These are phyloP conservation scores for Tricholoma hemisulphureum DNA, from an alignment of 768 basidiomycete species.

Conservation along the genomic window DNA sequence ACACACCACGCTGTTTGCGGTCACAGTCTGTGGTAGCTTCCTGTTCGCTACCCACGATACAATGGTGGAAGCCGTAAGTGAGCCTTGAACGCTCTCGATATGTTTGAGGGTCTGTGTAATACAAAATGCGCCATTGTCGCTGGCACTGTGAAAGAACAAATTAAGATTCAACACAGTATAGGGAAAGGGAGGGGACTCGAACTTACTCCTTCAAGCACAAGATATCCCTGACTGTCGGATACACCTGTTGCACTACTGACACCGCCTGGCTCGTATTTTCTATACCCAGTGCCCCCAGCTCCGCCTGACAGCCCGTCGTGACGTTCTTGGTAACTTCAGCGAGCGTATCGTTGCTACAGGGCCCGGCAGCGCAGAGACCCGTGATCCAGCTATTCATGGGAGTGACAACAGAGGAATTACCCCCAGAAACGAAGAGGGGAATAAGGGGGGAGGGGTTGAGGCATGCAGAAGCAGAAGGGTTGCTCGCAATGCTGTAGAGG, in stretches of 20 bases:
- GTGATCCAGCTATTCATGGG: constrained; percentile 61
- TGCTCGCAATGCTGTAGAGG: constrained; percentile 42
- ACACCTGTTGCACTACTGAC: constrained; percentile 48
- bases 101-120: constrained; percentile 54
- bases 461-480: constrained; percentile 47
- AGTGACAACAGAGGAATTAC: constrained; percentile 40
- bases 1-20: constrained; percentile 45
- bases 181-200: neutral
- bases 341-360: constrained; percentile 63
- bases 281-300: constrained; percentile 33
- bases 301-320: constrained; percentile 44
- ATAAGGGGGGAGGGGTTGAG: constrained; percentile 48
- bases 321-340: constrained; percentile 52
- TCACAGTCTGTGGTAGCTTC: constrained; percentile 1
- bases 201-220: constrained; percentile 68
- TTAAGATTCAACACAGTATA: neutral
- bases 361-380: constrained; percentile 47
- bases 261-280: constrained; percentile 7
- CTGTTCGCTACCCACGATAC: constrained; percentile 15
- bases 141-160: constrained; percentile 15
- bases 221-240: constrained; percentile 55
- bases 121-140: constrained; percentile 44
- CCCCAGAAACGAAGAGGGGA: constrained; percentile 32
- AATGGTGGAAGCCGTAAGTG: constrained; percentile 37
- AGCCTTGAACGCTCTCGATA: constrained; percentile 41